A percentile compares a stretch with the other conserved stretches of the same genome.
These are phyloP conservation scores for Leccinum fibrillosum DNA, from an alignment of 768 basidiomycete genomes.

Conservation along the genomic window DNA sequence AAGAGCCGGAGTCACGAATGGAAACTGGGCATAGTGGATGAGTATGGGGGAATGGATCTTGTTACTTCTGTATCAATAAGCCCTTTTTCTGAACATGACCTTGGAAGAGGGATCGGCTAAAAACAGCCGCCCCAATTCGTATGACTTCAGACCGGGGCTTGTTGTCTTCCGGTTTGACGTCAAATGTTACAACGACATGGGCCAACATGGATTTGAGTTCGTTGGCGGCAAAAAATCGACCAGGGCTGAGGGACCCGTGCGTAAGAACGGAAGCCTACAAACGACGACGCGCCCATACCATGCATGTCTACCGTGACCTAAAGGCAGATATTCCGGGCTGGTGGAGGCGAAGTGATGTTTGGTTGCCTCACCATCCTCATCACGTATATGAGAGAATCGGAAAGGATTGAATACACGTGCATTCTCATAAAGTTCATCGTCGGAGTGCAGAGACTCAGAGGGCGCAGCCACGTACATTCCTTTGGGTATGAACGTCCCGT, in stretches of 20 bases:
- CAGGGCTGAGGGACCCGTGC: not conserved
- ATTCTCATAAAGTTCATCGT: not conserved
- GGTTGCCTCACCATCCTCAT: not conserved
- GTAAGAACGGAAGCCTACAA: not conserved
- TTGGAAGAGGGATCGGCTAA: not conserved
- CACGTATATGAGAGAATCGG: not conserved
- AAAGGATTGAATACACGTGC: not conserved
- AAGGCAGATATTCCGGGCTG: not conserved
- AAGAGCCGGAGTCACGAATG: no score
- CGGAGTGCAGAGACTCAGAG: not conserved
- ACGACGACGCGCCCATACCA: not conserved
- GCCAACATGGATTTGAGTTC: not conserved
- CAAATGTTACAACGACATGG: not conserved
- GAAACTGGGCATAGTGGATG: no score
- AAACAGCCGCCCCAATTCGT: not conserved
- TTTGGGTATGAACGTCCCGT: slow-evolving; percentile 5
- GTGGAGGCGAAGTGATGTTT: not conserved
- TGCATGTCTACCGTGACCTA: not conserved
- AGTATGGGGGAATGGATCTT: no score
- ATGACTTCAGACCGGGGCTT: not conserved
- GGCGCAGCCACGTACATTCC: not conserved
- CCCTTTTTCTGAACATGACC: not conserved
- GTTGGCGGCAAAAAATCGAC: slow-evolving; percentile 9
- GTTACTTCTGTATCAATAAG: not conserved
- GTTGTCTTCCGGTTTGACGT: not conserved